phyloP scores from a whole-genome alignment of 805 yeast species.

The Saccharomycopsis guyanensis region DNA sequence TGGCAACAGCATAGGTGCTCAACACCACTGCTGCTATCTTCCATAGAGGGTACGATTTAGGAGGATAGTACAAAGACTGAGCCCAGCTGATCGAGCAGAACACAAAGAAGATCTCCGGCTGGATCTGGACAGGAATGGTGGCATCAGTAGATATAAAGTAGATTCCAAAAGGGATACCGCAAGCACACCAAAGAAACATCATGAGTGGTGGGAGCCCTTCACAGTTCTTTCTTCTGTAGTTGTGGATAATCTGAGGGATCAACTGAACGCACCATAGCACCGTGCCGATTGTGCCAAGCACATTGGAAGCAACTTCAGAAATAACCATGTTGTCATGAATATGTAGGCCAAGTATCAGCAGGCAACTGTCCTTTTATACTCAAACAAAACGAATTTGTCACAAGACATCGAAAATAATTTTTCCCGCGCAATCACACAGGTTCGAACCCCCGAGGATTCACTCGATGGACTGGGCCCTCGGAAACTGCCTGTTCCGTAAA shows the following conservation, averaged over 20 bases:
- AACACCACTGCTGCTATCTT: conserved; percentile 32
- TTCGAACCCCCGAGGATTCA: no score
- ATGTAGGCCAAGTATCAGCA: no score
- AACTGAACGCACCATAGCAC: conserved; percentile 89
- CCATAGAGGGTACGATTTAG: conserved; percentile 34
- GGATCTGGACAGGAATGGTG: conserved; percentile 72
- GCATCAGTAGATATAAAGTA: conserved; percentile 69
- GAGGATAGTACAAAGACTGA: conserved; percentile 72
- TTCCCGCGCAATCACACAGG: background rate
- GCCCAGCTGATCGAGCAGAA: conserved; percentile 61
- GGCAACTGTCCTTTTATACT: no score
- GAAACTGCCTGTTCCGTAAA: no score
- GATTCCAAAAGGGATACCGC: conserved; percentile 81
- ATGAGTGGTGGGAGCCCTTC: conserved; percentile 83
- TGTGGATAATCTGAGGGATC: conserved; percentile 74
- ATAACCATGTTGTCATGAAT: no score
- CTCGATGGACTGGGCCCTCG: no score
- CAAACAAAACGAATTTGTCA: no score
- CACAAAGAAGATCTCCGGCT: conserved; percentile 75
- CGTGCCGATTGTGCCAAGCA: conserved; percentile 82
- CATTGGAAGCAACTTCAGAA: conserved; percentile 64
- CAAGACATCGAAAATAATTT: background rate
- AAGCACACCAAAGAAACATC: conserved; percentile 75
- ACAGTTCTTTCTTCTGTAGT: conserved; percentile 69
- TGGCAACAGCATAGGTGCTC: conserved; percentile 35